Evolutionary conservation across 2,329 filamentous ascomycete species (phyloP).

Genomic region (Tolypocladium inflatum): DNA sequence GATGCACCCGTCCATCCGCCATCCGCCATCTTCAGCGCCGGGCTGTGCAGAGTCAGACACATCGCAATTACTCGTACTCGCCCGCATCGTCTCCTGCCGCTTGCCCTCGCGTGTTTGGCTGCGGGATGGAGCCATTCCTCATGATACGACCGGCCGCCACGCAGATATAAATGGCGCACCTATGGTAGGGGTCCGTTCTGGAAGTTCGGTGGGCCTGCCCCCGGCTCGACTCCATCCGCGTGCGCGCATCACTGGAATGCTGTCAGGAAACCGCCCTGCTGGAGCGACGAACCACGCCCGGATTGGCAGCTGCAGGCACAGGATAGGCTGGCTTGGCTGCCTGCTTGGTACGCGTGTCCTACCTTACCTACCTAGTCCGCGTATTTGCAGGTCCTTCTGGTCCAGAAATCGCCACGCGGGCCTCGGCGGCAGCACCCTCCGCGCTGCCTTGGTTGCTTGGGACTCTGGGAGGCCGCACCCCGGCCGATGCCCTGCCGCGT

Average conservation of each 20-base stretch:
- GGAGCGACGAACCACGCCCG: no score
- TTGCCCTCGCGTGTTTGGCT: not conserved
- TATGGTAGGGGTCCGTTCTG: not conserved
- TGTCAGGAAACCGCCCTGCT: no score
- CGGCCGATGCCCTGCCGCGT: no score
- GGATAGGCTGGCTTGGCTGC: not conserved
- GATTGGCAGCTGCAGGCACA: not conserved
- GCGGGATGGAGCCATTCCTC: not conserved
- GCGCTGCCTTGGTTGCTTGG: no score
- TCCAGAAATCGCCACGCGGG: not conserved
- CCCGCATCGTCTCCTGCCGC: not conserved
- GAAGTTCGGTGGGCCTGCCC: not conserved
- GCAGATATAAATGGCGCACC: not conserved
- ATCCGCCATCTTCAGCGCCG: not conserved
- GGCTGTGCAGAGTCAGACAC: not conserved
- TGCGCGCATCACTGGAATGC: not conserved
- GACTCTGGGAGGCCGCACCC: not conserved
- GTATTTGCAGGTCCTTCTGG: no score
- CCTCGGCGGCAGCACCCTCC: not conserved
- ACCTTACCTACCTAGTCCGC: no score
- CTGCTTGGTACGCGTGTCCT: not conserved
- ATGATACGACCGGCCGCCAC: not conserved
- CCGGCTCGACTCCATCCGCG: not conserved
- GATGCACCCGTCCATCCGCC: not conserved
- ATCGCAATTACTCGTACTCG: not conserved